Base-by-base conservation (phyloP, 441 rosid species). In the Theobroma grandiflorum region DNA sequence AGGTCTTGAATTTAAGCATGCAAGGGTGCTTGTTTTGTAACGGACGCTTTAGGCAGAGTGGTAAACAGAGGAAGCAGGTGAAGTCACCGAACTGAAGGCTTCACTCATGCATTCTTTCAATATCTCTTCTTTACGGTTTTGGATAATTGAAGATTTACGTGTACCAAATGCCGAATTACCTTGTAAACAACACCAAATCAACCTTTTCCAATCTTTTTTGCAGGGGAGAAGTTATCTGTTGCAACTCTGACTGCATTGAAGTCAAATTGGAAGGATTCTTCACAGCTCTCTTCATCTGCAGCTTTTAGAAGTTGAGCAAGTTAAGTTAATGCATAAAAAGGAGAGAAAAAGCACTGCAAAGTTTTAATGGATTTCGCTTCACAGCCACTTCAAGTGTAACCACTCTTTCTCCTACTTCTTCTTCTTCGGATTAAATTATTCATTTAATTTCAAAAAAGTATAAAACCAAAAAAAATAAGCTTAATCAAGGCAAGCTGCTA, bases 101-200 rank as follows among this genome's bases (percentile, higher is more conserved):
- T 38, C 49, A 15, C 22, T 38, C 31, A 26, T 9, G 37, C 47
- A 64, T 38, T 16, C 15, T 1, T 65, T 65, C 70, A 65, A 8
- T 42, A 14, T 43, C 2, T 20, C 10, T 66, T n/a, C n/a, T 1
- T 67, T 10, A 12, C 22, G 20, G 5, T n/a, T 18, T 8, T n/a
- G 40, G 5, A 22, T 38, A 40, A 33, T 14, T 47, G 42, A n/a
- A 12, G 31, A 49, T 3, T 31, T 50, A 31, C 57, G 33, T 8
- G 8, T 0, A n/a, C 6, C 15, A 11, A 35, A n/a, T 53, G 18
- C 11, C 20, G 12, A 73, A 40, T 38, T 79, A 76, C 85, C 80
- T 79, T 79, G 59, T 83, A 83, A 40, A 83, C 82, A 4, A 20
- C 12, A 53, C 82, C 82, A 42, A 83, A 83, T 4, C 85, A 82